phyloP scores from a whole-genome alignment of 2,329 filamentous ascomycete genomes.

The Purpureocillium takamizusanense region DNA sequence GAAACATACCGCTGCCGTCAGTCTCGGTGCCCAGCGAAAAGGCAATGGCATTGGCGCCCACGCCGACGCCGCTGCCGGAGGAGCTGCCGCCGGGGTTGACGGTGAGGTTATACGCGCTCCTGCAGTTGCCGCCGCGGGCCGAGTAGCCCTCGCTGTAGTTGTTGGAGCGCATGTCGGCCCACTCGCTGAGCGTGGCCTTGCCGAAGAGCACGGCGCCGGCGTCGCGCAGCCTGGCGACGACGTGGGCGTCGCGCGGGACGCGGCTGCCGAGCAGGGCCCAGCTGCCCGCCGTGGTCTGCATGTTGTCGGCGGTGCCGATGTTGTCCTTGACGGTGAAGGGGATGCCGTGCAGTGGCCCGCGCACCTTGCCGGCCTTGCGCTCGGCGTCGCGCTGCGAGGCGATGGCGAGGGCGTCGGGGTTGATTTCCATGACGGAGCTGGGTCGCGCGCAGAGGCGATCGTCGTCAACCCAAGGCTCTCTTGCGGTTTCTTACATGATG shows the following conservation, averaged over 20 bases:
- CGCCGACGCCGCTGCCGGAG: conserved; percentile 56
- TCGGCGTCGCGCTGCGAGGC: conserved; percentile 53
- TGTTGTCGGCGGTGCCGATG: conserved; percentile 57
- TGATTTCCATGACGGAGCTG: conserved; percentile 54
- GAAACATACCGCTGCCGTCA: conserved; percentile 47
- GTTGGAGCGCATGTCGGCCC: conserved; percentile 62
- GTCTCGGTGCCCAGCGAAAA: conserved; percentile 68
- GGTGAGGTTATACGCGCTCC: conserved; percentile 60
- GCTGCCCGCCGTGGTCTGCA: conserved; percentile 67
- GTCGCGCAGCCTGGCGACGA: conserved; percentile 51
- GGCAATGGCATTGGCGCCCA: conserved; percentile 52
- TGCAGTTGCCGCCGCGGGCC: conserved; percentile 52
- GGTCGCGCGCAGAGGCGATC: too few relatives aligned
- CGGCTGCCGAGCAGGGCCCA: conserved; percentile 57
- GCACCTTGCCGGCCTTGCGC: conserved; percentile 42
- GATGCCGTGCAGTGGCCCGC: conserved; percentile 65
- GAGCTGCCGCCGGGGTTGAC: conserved; percentile 61
- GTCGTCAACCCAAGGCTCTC: neutral
- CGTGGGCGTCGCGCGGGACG: conserved; percentile 58
- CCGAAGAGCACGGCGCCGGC: conserved; percentile 63
- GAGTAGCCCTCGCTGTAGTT: conserved; percentile 62
- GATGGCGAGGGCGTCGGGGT: conserved; percentile 57
- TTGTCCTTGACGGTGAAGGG: conserved; percentile 70
- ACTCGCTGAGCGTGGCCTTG: conserved; percentile 63
- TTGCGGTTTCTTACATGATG: too few relatives aligned